Base-by-base conservation (phyloP, 768 basidiomycete species). In the Mycena indigotica region DNA sequence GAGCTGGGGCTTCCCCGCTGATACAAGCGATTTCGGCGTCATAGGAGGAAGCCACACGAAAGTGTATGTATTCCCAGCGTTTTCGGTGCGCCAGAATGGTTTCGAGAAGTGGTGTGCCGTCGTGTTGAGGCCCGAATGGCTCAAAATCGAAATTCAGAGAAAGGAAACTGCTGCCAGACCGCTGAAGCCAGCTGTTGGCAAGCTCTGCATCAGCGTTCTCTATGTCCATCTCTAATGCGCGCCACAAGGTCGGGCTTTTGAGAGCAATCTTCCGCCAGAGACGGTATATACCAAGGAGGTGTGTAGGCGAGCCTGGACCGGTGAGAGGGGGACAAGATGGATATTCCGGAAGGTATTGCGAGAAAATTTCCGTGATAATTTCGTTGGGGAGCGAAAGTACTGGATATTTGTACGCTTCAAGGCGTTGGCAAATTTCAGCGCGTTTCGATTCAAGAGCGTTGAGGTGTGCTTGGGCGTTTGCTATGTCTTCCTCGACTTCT, bases 321-420 rank as follows among this genome's bases (percentile, higher is more conserved):
- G 25, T 13, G 13, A 53, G 17, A 2, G 12, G 23, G 2, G 52
- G 35, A 23, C n/a, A 39, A 5, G 25, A 10, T 12, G 52, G 52
- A 26, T 53, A 53, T 5, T 32, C 23, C 12, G 52, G 35, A 21
- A 53, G 29, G 35, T 29, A 40, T 12, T 40, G 30, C 3, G 28
- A 23, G 38, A 53, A 53, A 39, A 53, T 53, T 53, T 53, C 52
- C 17, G 52, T 23, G 5, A 26, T 8, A 25, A 52, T 52, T 52
- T 52, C 51, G 51, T n/a, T 35, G 4, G 51, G 51, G 25, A 52
- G 12, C 30, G 51, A 39, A 21, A 52, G 25, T n/a, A 52, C 25
- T 16, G 32, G 32, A 23, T 24, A 52, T 38, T n/a, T 38, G 51
- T 38, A 52, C 26, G 23, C 28, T 8, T 44, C 41, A 13, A 44